phyloP scores from a whole-genome alignment of 2,329 filamentous ascomycete genomes.

The Fusarium nematophilum region DNA sequence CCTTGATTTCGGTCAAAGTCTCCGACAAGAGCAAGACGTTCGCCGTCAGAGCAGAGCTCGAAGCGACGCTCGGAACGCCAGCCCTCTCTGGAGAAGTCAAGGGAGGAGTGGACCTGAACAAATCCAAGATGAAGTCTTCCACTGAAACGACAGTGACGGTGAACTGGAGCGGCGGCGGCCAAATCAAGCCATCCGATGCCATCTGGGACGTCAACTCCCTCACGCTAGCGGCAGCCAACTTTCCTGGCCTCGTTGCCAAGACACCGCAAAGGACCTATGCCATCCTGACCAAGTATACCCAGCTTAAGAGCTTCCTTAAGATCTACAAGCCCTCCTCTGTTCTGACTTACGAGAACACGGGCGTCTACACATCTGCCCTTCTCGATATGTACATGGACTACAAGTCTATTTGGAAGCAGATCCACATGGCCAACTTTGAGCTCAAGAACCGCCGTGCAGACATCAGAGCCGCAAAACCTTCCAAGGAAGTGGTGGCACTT shows the following conservation, averaged over 20 bases:
- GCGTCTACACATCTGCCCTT: not conserved
- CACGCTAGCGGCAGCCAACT: not conserved
- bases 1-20: not conserved
- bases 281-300: conserved; percentile 5
- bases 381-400: conserved; percentile 9
- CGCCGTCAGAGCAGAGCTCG: not conserved
- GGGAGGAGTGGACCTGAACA: not conserved
- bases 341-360: conserved; percentile 4
- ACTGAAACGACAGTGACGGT: not conserved
- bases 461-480: not conserved
- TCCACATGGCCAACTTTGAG: not conserved
- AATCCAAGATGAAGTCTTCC: not conserved
- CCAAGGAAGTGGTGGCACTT: not conserved
- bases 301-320: not conserved
- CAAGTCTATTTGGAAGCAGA: conserved; percentile 11
- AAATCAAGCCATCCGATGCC: not conserved
- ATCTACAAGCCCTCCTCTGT: not conserved
- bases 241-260: conserved; percentile 6
- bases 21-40: not conserved
- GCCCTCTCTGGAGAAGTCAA: not conserved
- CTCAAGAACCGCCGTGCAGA: not conserved
- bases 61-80: not conserved
- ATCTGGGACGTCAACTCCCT: not conserved
- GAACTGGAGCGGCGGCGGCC: conserved; percentile 4
- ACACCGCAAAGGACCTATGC: conserved; percentile 1